Evolutionary conservation across 2,329 filamentous ascomycete genomes (phyloP).

Genomic region (Ophiosphaerella korrae): DNA sequence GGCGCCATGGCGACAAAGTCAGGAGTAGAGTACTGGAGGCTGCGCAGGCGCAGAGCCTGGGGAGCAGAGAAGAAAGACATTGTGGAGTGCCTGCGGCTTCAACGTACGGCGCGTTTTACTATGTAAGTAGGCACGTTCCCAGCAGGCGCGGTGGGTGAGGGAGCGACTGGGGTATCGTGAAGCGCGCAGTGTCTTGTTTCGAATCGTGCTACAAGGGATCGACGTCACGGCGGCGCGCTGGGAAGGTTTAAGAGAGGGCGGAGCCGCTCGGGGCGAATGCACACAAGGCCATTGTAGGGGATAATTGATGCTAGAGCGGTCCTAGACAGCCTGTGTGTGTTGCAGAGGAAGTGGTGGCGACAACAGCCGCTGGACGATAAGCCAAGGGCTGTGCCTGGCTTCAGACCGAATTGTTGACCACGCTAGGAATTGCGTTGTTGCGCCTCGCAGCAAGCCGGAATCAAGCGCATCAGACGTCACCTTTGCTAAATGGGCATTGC

Average conservation of each 20-base stretch:
- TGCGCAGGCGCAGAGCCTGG: constrained; percentile 46
- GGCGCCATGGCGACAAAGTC: constrained; percentile 42
- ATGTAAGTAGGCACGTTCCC: not conserved
- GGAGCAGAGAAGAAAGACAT: constrained; percentile 41
- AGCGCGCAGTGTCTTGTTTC: constrained; percentile 28
- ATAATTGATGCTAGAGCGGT: not conserved
- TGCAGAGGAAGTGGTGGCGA: constrained; percentile 6
- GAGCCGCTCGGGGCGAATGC: constrained; percentile 1
- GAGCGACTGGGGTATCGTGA: constrained; percentile 20
- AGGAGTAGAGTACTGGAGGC: constrained; percentile 22
- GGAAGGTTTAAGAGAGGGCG: constrained; percentile 16
- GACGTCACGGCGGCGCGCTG: constrained; percentile 23
- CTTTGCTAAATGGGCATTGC: too few relatives aligned
- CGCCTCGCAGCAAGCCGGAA: too few relatives aligned
- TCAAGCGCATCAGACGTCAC: too few relatives aligned
- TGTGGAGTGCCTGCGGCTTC: constrained; percentile 5
- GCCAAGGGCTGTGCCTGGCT: too few relatives aligned
- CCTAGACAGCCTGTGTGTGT: not conserved
- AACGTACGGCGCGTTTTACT: constrained; percentile 1
- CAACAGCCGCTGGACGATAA: not conserved
- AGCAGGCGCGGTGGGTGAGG: constrained; percentile 17
- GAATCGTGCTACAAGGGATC: constrained; percentile 14
- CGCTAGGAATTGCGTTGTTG: too few relatives aligned
- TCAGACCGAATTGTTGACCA: too few relatives aligned
- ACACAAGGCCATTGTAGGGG: constrained; percentile 11